Base-by-base conservation (phyloP, 2,329 filamentous ascomycete genomes). In the Aspergillus tanneri region DNA sequence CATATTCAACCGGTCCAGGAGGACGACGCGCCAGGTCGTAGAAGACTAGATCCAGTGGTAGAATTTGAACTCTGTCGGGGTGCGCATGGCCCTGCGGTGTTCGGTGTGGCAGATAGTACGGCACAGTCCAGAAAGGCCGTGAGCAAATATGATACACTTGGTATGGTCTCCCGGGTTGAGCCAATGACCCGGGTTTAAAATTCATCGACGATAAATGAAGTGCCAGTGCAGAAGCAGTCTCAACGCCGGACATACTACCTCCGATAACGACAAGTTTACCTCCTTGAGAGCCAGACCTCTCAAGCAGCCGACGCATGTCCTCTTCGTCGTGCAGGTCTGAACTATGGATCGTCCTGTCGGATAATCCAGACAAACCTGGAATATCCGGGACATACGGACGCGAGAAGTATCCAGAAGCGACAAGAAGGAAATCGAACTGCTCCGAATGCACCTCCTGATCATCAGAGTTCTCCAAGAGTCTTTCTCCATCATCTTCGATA, bases 171-270 rank as follows among this genome's bases (percentile, higher is more conserved):
- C 16, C 32, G 5, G 16, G 18, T 56, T 80, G 83, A 0, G 83
- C 79, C 0, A 80, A 78, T 7, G 28, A 12, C 8, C 28, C 37
- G 2, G 35, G 38, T 0, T 40, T 14, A 62, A 86, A 73, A 10
- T 69, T 67, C 2, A 79, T 78, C 5, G 83, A 83, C 0, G 88
- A 91, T 1, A 92, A 67, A 53, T 90, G 83, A 4, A 82, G 76
- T 9, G 87, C 87, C 41, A 91, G 80, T 2, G 84, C 83, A 8
- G 82, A 84, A 0, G 88, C 85, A 40, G 86, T 85, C 71, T 95
- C 89, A 4, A 87, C 81, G 0, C 88, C 88, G 2, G 88, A 92
- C 79, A 93, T 90, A 59, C 90, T 87, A 0, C 88, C 88, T 0
- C 89, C 89, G 1, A 90, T 81, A 0, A 95, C 75, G 1, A 90